These are phyloP conservation scores for Rasamsonia emersonii DNA, from an alignment of 2,329 filamentous ascomycete genomes.

Conservation along the genomic window DNA sequence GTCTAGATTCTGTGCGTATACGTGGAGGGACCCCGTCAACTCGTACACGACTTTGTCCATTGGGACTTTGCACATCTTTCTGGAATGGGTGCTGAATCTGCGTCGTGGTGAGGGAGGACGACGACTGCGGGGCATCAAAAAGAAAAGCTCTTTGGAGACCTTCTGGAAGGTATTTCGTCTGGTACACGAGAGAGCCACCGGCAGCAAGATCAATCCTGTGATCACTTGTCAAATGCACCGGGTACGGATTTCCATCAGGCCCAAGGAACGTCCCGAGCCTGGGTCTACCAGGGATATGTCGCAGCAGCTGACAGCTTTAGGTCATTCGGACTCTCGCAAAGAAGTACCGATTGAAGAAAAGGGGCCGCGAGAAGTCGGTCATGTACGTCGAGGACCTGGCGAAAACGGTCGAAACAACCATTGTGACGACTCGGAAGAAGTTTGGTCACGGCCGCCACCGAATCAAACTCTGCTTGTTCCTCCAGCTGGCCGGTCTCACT, in stretches of 20 bases:
- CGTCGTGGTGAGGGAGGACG: conserved; percentile 13
- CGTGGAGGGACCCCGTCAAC: conserved; percentile 12
- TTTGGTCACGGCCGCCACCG: conserved; percentile 10
- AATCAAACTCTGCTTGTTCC: conserved; percentile 14
- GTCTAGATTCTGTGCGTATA: conserved; percentile 10
- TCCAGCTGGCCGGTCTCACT: conserved; percentile 11
- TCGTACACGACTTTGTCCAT: conserved; percentile 11
- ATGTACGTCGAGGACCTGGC: conserved; percentile 14
- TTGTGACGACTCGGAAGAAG: conserved; percentile 11
- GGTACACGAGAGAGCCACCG: conserved; percentile 9
- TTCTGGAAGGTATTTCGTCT: conserved; percentile 8
- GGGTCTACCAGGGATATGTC: conserved; percentile 4
- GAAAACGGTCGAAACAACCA: conserved; percentile 10
- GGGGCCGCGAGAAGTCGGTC: conserved; percentile 11
- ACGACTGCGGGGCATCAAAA: conserved; percentile 7
- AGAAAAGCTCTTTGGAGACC: conserved; percentile 5
- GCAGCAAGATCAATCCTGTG: conserved; percentile 11
- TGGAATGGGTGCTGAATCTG: conserved; percentile 13
- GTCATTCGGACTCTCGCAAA: conserved; percentile 13
- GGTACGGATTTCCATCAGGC: conserved; percentile 10
- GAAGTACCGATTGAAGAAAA: conserved; percentile 12
- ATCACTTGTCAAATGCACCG: conserved; percentile 10
- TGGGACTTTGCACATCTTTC: conserved; percentile 13
- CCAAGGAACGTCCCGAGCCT: not conserved
- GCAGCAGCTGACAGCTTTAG: conserved; percentile 9